phyloP scores from a whole-genome alignment of 495 filamentous ascomycete genomes.

The Neurospora sp. region DNA sequence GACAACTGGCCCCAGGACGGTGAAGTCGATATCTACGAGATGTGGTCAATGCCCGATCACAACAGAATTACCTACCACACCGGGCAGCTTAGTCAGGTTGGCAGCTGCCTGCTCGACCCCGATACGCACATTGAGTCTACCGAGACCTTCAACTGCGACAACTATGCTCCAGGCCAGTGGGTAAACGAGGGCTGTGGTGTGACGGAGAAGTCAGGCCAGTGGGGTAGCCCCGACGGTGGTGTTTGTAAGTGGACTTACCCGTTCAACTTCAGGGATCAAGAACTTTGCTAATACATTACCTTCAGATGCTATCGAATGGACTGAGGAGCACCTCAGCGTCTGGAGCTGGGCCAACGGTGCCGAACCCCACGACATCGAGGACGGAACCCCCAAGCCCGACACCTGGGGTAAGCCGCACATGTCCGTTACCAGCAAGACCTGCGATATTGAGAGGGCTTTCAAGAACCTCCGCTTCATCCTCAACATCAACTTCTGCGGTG shows the following conservation, averaged over 20 bases:
- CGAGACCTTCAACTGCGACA: slow-evolving; percentile 46
- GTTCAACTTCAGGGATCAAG: not conserved
- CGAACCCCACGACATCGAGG: slow-evolving; percentile 37
- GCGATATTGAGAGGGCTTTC: slow-evolving; percentile 36
- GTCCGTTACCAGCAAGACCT: slow-evolving; percentile 28
- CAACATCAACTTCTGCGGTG: slow-evolving; percentile 41
- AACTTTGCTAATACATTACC: not conserved
- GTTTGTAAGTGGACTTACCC: slow-evolving; percentile 27
- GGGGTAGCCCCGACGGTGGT: slow-evolving; percentile 58
- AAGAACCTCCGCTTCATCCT: slow-evolving; percentile 37
- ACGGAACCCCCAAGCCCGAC: slow-evolving; percentile 49
- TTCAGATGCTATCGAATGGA: slow-evolving; percentile 62
- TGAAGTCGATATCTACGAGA: slow-evolving; percentile 87
- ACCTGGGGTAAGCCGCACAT: slow-evolving; percentile 60
- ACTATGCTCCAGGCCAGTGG: slow-evolving; percentile 21
- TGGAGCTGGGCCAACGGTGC: slow-evolving; percentile 64
- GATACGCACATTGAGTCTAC: slow-evolving; percentile 38
- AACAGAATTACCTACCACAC: slow-evolving; percentile 73
- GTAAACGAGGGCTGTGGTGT: slow-evolving; percentile 27
- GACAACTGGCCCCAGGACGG: slow-evolving; percentile 66
- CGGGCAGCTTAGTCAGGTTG: slow-evolving; percentile 44
- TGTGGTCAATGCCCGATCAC: slow-evolving; percentile 53
- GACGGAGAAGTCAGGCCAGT: slow-evolving; percentile 40
- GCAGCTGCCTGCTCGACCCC: slow-evolving; percentile 43
- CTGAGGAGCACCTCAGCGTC: slow-evolving; percentile 50